phyloP scores from a whole-genome alignment of 805 yeast genomes.

The Metschnikowia kofuensis region DNA sequence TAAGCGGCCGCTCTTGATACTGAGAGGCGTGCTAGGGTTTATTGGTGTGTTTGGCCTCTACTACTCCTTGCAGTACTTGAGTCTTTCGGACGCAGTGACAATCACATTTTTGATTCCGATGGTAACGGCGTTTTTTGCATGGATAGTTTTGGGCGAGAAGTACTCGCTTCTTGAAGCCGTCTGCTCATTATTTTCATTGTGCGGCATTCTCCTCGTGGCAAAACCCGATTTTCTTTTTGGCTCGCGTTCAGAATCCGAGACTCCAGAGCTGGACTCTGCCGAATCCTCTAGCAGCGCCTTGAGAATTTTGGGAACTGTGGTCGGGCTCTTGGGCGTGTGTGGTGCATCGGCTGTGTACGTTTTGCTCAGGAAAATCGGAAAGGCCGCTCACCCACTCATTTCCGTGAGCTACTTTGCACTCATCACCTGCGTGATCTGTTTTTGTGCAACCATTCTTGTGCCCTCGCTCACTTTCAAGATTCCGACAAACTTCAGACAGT shows the following conservation, averaged over 20 bases:
- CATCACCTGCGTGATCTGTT: constrained; percentile 53
- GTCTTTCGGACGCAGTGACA: constrained; percentile 78
- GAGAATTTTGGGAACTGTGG: constrained; percentile 58
- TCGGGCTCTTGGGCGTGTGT: constrained; percentile 63
- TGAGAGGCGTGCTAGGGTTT: constrained; percentile 68
- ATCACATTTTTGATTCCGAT: constrained; percentile 78
- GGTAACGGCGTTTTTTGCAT: constrained; percentile 72
- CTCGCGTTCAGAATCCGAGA: constrained; percentile 26
- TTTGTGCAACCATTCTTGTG: constrained; percentile 46
- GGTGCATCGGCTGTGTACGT: constrained; percentile 73
- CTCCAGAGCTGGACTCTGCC: constrained; percentile 33
- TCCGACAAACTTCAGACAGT: constrained; percentile 62
- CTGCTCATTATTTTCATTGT: constrained; percentile 65
- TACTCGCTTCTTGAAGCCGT: constrained; percentile 64
- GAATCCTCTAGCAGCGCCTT: constrained; percentile 54
- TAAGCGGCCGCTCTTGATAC: constrained; percentile 48
- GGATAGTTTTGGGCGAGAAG: constrained; percentile 60
- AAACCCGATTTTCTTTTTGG: constrained; percentile 76
- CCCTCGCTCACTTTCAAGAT: constrained; percentile 60
- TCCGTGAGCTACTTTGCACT: constrained; percentile 77
- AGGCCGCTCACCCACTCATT: constrained; percentile 72
- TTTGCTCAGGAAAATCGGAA: constrained; percentile 71
- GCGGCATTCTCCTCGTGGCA: constrained; percentile 79
- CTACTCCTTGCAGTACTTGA: constrained; percentile 67
- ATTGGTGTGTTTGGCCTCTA: constrained; percentile 80